Base-by-base conservation (phyloP, 2,329 filamentous ascomycete species). In the Pseudogymnoascus sp. region DNA sequence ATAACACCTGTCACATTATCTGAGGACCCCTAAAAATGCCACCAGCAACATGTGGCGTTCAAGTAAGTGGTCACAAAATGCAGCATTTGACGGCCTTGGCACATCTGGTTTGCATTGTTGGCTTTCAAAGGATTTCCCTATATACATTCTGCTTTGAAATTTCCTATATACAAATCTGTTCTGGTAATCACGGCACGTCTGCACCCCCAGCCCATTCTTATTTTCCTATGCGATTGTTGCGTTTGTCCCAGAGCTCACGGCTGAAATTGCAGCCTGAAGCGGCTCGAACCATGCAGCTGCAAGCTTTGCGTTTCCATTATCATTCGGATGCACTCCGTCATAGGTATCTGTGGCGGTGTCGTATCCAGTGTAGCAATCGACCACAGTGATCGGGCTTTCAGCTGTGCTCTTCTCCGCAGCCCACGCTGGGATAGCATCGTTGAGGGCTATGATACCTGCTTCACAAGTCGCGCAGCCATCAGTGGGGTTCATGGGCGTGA, bases 311-410 rank as follows among this genome's bases (percentile, higher is more conserved):
- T 71, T 70, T n/a, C 71, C 72, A 1, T 58, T 61, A 18, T 65
- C 64, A 60, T 71, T 73, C 1, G 71, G 72, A 62, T 74, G 72
- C 14, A 74, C 70, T 11, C 72, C 72, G 63, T 75, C 73, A 6
- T 61, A 62, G 4, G 69, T 70, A 60, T 71, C 67, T 11, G 60
- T 66, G 1, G 66, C 63, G n/a, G 67, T 64, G 43, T 68, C 64
- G 60, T 72, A 74, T 2, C 70, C 71, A 0, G 67, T 71, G 66
- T 67, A 74, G 62, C 69, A 69, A 58, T 75, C 72, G 1, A 74
- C 73, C 4, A 73, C 69, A n/a, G 58, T 65, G 35, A 74, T 67
- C 3, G 71, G 70, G 28, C 68, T 71, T 34, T 66, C 65, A 2
- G 65, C 66, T 0, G 67, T 67, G 16, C 64, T 70, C 57, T 67